Evolutionary conservation across 2,329 filamentous ascomycete genomes (phyloP).

Genomic region (Sclerotinia borealis): DNA sequence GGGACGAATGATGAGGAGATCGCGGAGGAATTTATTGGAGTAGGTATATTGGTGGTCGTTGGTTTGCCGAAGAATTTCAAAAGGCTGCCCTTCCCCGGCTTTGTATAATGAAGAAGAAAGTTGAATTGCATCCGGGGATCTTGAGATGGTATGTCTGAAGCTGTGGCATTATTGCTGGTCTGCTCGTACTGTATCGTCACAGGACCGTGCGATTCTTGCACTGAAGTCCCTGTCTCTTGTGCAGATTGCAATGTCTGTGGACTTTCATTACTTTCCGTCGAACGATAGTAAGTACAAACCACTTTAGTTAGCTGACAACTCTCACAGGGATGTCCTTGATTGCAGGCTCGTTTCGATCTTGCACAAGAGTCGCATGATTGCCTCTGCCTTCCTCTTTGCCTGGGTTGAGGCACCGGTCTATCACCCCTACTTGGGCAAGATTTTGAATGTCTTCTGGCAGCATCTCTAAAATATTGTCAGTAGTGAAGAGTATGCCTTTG

Average conservation of each 20-base stretch:
- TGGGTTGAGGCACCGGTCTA: slow-evolving; percentile 2
- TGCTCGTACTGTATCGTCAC: background rate
- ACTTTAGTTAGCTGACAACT: background rate
- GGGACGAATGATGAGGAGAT: background rate
- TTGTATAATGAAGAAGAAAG: slow-evolving; percentile 32
- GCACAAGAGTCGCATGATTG: slow-evolving; percentile 12
- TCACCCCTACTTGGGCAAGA: slow-evolving; percentile 2
- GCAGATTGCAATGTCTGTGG: background rate
- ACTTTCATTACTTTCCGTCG: background rate
- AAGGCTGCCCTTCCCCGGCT: background rate
- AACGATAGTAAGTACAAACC: background rate
- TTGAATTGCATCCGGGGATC: background rate
- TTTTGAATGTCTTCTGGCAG: slow-evolving; percentile 9
- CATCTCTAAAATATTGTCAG: slow-evolving; percentile 3
- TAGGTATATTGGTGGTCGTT: background rate
- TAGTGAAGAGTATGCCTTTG: background rate
- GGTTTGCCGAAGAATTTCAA: background rate
- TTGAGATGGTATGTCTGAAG: background rate
- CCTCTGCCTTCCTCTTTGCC: slow-evolving; percentile 8
- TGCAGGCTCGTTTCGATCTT: slow-evolving; percentile 8
- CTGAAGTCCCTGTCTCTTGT: background rate
- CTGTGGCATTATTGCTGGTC: background rate
- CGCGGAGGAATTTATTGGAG: background rate
- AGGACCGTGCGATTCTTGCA: background rate
- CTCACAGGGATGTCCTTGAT: slow-evolving; percentile 5